Evolutionary conservation across 2,329 filamentous ascomycete species (phyloP).

Genomic region (Talaromyces amestolkiae): DNA sequence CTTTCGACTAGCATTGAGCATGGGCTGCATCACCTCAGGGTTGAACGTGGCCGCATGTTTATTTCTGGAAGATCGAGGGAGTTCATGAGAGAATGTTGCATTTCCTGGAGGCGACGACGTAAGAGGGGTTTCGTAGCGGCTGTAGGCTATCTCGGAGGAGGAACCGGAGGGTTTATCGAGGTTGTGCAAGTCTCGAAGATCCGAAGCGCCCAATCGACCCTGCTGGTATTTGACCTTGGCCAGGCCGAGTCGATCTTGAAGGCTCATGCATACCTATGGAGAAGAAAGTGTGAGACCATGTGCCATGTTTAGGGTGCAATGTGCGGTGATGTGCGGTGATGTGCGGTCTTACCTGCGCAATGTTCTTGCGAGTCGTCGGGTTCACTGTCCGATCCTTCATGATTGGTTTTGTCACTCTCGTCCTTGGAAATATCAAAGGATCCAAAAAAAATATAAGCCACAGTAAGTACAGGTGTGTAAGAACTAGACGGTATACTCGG

Average conservation of each 20-base stretch:
- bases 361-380: conserved; percentile 13
- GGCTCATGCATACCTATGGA: conserved; percentile 78
- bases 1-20: conserved; percentile 58
- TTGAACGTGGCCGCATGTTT: conserved; percentile 46
- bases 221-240: conserved; percentile 97
- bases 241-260: conserved; percentile 90
- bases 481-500: background rate
- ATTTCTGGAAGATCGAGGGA: conserved; percentile 56
- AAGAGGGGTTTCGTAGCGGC: conserved; percentile 49
- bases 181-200: conserved; percentile 76
- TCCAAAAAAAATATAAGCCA: background rate
- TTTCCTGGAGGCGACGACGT: conserved; percentile 84
- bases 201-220: conserved; percentile 84
- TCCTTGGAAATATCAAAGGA: background rate
- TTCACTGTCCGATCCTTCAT: conserved; percentile 11
- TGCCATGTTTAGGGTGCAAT: background rate
- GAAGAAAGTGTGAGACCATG: conserved; percentile 24
- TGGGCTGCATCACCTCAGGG: conserved; percentile 42
- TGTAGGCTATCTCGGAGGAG: conserved; percentile 76
- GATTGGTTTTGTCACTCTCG: background rate
- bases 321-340: conserved; percentile 2
- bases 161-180: conserved; percentile 80
- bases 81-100: conserved; percentile 78
- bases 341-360: conserved; percentile 18
- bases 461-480: background rate